Conservation (phyloP, 2,329 filamentous ascomycete genomes). For the Epichloe baconii region DNA sequence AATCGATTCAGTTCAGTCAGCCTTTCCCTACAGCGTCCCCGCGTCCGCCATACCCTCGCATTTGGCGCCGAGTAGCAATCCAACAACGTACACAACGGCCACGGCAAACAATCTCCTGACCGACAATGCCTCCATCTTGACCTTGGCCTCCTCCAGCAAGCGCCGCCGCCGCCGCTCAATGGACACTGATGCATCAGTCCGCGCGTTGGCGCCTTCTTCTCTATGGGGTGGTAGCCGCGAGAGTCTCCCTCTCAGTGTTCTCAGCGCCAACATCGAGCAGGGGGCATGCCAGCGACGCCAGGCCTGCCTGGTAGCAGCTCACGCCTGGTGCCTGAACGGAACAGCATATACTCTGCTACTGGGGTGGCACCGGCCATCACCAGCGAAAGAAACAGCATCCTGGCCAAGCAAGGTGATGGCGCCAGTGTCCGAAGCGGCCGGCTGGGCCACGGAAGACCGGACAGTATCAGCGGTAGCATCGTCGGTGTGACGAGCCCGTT, state of each 20-base stretch:
- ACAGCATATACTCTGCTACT: slow-evolving; percentile 68
- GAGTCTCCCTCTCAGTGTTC: slow-evolving; percentile 63
- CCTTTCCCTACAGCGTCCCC: slow-evolving; percentile 50
- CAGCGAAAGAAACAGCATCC: slow-evolving; percentile 71
- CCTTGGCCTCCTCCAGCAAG: slow-evolving; percentile 71
- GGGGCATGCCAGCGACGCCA: slow-evolving; percentile 29
- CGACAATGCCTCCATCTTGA: slow-evolving; percentile 77
- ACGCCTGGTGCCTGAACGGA: slow-evolving; percentile 44
- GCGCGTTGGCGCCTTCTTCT: slow-evolving; percentile 70
- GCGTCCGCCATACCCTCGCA: slow-evolving; percentile 63
- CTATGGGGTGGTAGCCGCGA: slow-evolving; percentile 73
- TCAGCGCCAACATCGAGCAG: slow-evolving; percentile 56
- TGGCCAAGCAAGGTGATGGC: slow-evolving; percentile 57
- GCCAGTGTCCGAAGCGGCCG: slow-evolving; percentile 68
- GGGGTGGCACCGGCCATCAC: slow-evolving; percentile 52
- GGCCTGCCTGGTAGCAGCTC: slow-evolving; percentile 39
- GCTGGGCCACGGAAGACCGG: slow-evolving; percentile 63
- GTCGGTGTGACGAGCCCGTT: slow-evolving; percentile 49
- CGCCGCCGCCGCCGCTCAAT: slow-evolving; percentile 63
- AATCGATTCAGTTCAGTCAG: slow-evolving; percentile 50
- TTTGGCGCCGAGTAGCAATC: slow-evolving; percentile 44
- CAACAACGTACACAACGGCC: slow-evolving; percentile 61
- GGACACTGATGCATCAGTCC: slow-evolving; percentile 76
- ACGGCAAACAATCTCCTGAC: slow-evolving; percentile 73
- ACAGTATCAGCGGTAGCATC: slow-evolving; percentile 71